Evolutionary conservation across 2,329 filamentous ascomycete genomes (phyloP).

Genomic region (Phoma sp.): DNA sequence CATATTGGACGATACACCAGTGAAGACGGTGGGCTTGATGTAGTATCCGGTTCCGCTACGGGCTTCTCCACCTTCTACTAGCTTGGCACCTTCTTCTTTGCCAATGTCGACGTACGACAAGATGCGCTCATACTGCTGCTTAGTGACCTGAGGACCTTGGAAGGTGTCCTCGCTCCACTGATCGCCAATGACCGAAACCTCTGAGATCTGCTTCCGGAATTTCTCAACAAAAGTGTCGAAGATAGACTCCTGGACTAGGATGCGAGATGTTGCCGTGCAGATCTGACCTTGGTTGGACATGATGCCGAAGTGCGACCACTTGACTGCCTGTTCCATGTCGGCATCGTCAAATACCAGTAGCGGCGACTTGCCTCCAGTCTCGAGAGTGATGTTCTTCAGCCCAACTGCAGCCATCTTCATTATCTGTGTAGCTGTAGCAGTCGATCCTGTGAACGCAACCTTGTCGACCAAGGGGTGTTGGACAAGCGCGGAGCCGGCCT

Average conservation of each 20-base stretch:
- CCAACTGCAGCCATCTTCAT: constrained; percentile 46
- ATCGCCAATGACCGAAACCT: constrained; percentile 32
- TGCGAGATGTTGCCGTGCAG: constrained; percentile 48
- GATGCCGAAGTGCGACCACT: constrained; percentile 45
- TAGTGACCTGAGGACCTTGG: constrained; percentile 56
- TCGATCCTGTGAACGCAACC: constrained; percentile 78
- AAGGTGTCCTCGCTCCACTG: constrained; percentile 53
- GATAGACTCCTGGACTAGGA: constrained; percentile 50
- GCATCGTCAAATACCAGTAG: constrained; percentile 55
- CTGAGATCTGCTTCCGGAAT: constrained; percentile 52
- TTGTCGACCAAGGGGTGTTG: constrained; percentile 73
- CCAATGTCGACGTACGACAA: constrained; percentile 53
- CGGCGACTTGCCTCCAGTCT: constrained; percentile 55
- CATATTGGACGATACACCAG: constrained; percentile 26
- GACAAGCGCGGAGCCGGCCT: constrained; percentile 67
- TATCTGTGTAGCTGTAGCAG: constrained; percentile 71
- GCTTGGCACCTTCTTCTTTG: constrained; percentile 57
- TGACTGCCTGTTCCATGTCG: constrained; percentile 53
- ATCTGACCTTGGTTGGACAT: constrained; percentile 49
- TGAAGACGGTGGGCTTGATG: constrained; percentile 47
- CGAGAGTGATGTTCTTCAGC: constrained; percentile 54
- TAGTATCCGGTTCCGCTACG: constrained; percentile 50
- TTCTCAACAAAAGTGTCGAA: constrained; percentile 36
- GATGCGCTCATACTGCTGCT: constrained; percentile 54
- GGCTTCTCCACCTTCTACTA: constrained; percentile 57